Percentiles rank a stretch among this genome's conserved stretches.
Conservation (phyloP, 768 basidiomycete species). For the Lentinula edodes region DNA sequence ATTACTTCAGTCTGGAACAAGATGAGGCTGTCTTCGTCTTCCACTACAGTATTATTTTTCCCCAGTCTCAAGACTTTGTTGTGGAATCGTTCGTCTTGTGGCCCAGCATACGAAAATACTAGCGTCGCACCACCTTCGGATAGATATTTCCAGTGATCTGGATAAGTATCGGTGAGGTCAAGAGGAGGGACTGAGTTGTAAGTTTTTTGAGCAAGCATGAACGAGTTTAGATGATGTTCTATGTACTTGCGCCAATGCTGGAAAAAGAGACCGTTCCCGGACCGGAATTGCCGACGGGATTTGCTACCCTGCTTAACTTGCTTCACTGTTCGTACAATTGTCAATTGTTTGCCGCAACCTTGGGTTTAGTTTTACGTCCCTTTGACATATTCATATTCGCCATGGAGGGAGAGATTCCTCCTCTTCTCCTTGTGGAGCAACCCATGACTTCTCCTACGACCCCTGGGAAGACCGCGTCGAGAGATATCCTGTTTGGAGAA, state of each 20-base stretch:
- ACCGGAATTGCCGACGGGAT: too few relatives aligned
- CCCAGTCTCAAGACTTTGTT: conserved; percentile 74
- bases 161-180: conserved; percentile 20
- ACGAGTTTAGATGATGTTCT: too few relatives aligned
- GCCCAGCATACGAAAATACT: conserved; percentile 78
- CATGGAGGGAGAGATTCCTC: not conserved
- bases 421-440: not conserved
- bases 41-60: conserved; percentile 36
- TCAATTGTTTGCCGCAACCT: not conserved
- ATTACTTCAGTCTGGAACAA: conserved; percentile 58
- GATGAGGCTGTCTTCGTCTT: conserved; percentile 31
- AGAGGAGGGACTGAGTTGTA: not conserved
- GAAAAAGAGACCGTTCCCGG: too few relatives aligned
- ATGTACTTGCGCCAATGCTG: too few relatives aligned
- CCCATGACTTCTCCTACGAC: not conserved
- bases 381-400: not conserved
- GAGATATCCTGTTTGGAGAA: not conserved
- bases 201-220: too few relatives aligned
- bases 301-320: too few relatives aligned
- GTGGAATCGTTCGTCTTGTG: conserved; percentile 41
- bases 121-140: conserved; percentile 92
- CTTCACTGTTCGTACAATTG: not conserved
- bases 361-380: not conserved
- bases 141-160: conserved; percentile 73
- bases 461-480: not conserved